phyloP scores from a whole-genome alignment of 306 rosid genomes.

The Cyamopsis tetragonoloba region DNA sequence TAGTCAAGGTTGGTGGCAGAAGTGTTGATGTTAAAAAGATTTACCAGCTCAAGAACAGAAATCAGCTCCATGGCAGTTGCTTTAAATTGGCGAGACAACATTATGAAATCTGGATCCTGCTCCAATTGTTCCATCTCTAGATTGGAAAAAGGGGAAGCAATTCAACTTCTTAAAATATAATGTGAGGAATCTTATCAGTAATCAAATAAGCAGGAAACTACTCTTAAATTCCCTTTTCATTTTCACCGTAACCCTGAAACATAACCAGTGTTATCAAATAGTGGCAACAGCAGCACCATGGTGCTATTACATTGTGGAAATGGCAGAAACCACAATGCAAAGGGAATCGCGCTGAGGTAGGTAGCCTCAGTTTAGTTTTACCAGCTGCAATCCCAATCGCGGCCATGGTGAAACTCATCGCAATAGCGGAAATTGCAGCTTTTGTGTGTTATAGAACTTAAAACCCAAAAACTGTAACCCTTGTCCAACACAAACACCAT shows the following conservation, averaged over 20 bases:
- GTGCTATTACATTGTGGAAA: too few species aligned
- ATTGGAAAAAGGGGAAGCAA: constrained; percentile 40
- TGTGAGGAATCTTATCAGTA: constrained; percentile 23
- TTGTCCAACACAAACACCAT: too few species aligned
- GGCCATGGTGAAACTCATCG: too few species aligned
- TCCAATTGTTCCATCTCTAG: constrained; percentile 94
- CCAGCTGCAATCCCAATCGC: too few species aligned
- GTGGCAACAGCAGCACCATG: too few species aligned
- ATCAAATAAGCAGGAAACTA: constrained; percentile 10
- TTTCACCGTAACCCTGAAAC: constrained; percentile 3
- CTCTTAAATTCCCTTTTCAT: background rate
- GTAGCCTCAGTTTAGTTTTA: too few species aligned
- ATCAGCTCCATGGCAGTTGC: constrained; percentile 90
- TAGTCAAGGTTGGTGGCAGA: background rate
- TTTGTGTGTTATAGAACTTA: too few species aligned
- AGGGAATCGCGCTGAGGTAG: too few species aligned
- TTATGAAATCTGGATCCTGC: constrained; percentile 88
- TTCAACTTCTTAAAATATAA: constrained; percentile 35
- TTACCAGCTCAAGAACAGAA: constrained; percentile 96
- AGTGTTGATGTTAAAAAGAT: constrained; percentile 10
- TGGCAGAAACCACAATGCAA: too few species aligned
- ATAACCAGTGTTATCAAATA: too few species aligned
- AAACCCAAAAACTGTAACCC: too few species aligned
- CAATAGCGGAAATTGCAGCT: too few species aligned
- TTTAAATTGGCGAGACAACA: constrained; percentile 91